phyloP scores from a whole-genome alignment of 2,329 filamentous ascomycete species.

The Penicillium sp. region DNA sequence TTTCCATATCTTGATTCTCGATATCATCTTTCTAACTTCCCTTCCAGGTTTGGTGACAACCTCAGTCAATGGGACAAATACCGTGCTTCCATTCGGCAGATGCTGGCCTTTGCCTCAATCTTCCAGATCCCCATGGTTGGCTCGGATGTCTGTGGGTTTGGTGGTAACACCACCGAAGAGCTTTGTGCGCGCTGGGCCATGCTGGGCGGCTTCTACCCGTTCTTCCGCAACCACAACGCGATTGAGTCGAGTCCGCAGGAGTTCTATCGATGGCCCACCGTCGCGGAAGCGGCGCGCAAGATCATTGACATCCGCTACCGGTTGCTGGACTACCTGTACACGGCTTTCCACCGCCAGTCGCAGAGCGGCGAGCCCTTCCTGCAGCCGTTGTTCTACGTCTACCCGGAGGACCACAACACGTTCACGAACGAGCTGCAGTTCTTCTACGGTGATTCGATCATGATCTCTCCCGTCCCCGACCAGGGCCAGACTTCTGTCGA shows the following conservation, averaged over 20 bases:
- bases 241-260: constrained; percentile 56
- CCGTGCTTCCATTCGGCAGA: constrained; percentile 52
- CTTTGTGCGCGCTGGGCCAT: constrained; percentile 71
- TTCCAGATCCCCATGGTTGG: constrained; percentile 65
- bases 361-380: constrained; percentile 59
- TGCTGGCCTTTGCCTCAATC: constrained; percentile 57
- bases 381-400: constrained; percentile 66
- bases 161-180: constrained; percentile 57
- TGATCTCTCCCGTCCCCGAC: constrained; percentile 53
- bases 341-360: constrained; percentile 57
- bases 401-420: constrained; percentile 53
- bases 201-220: constrained; percentile 66
- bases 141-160: constrained; percentile 73
- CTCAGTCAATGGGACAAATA: constrained; percentile 55
- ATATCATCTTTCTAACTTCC: not conserved
- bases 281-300: constrained; percentile 58
- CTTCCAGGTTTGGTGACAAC: constrained; percentile 54
- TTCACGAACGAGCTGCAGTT: constrained; percentile 52
- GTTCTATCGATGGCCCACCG: constrained; percentile 63
- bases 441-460: constrained; percentile 54
- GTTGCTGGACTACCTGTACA: constrained; percentile 76
- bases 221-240: constrained; percentile 69
- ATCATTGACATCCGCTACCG: constrained; percentile 68
- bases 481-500: constrained; percentile 49
- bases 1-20: not conserved